A percentile compares a stretch with the other conserved stretches of the same genome.
These are phyloP conservation scores for Cairneyella variabilis DNA, from an alignment of 495 filamentous ascomycete genomes.

Conservation along the genomic window DNA sequence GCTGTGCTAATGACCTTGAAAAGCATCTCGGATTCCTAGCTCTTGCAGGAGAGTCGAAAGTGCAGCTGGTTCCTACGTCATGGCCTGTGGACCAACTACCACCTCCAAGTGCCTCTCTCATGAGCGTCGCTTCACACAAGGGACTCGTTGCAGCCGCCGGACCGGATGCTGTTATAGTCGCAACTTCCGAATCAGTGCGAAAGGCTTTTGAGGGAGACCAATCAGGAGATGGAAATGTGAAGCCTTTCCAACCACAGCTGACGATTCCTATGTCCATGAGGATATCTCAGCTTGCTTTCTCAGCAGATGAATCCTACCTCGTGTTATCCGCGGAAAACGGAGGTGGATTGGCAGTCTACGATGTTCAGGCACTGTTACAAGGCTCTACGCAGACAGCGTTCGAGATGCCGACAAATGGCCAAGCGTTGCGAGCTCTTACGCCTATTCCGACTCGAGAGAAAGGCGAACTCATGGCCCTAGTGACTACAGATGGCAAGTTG, in stretches of 20 bases:
- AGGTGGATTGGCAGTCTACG: slow-evolving; percentile 78
- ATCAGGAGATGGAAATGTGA: slow-evolving; percentile 57
- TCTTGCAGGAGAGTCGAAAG: slow-evolving; percentile 72
- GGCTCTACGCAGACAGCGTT: slow-evolving; percentile 62
- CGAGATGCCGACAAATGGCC: slow-evolving; percentile 72
- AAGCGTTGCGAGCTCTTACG: slow-evolving; percentile 65
- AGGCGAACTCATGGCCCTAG: slow-evolving; percentile 66
- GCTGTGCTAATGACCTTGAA: slow-evolving; percentile 11
- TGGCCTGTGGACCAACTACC: slow-evolving; percentile 75
- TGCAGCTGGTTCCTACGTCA: slow-evolving; percentile 72
- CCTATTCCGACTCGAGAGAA: slow-evolving; percentile 74
- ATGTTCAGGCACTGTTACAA: slow-evolving; percentile 60
- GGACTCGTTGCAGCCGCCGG: slow-evolving; percentile 85
- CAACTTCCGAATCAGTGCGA: slow-evolving; percentile 72
- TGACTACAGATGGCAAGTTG: slow-evolving; percentile 76
- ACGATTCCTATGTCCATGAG: slow-evolving; percentile 67
- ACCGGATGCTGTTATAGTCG: slow-evolving; percentile 72
- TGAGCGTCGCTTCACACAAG: slow-evolving; percentile 75
- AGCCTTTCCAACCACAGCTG: slow-evolving; percentile 69
- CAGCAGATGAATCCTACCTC: slow-evolving; percentile 76
- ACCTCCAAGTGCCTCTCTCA: slow-evolving; percentile 75
- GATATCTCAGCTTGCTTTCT: slow-evolving; percentile 87
- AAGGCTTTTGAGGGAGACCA: slow-evolving; percentile 63
- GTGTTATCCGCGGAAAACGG: slow-evolving; percentile 80
- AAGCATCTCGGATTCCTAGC: slow-evolving; percentile 82